Conservation (phyloP, 2,329 filamentous ascomycete genomes). For the Alternaria metachromatica region DNA sequence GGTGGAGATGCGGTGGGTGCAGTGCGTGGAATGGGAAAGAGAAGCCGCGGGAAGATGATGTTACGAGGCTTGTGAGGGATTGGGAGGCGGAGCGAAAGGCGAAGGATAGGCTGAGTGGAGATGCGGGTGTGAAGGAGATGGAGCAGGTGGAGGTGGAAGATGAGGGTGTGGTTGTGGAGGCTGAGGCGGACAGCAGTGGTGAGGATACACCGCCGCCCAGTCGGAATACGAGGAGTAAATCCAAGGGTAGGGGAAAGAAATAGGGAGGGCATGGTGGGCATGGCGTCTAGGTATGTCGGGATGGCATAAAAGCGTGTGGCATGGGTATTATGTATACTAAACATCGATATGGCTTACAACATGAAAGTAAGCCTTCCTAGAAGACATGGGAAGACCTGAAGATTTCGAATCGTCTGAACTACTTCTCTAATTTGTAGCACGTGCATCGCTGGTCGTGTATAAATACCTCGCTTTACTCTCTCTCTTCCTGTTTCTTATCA, state of each 20-base stretch:
- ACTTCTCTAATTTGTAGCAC: not conserved
- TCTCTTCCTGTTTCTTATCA: not conserved
- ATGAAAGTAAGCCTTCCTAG: not conserved
- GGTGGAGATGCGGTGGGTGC: conserved; percentile 90
- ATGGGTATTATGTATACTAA: not conserved
- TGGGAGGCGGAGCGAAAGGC: conserved; percentile 62
- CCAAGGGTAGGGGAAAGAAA: conserved; percentile 50
- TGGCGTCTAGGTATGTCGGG: not conserved
- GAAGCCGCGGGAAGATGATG: conserved; percentile 75
- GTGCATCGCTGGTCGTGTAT: not conserved
- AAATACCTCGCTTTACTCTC: not conserved
- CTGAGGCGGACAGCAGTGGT: conserved; percentile 14
- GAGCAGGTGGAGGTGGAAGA: conserved; percentile 27
- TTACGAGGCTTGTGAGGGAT: conserved; percentile 49
- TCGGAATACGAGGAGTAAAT: conserved; percentile 52
- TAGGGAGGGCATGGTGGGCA: conserved; percentile 6
- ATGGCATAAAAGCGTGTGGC: too few relatives aligned
- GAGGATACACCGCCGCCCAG: conserved; percentile 41
- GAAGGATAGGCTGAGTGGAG: conserved; percentile 18
- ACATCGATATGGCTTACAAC: not conserved
- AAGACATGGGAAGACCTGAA: not conserved
- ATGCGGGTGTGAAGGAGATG: conserved; percentile 10
- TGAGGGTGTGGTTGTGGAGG: conserved; percentile 26
- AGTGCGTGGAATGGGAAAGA: conserved; percentile 81
- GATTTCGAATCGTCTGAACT: not conserved